Evolutionary conservation across 352 stramenopile species (phyloP).

Genomic region (Pythium insidiosum): DNA sequence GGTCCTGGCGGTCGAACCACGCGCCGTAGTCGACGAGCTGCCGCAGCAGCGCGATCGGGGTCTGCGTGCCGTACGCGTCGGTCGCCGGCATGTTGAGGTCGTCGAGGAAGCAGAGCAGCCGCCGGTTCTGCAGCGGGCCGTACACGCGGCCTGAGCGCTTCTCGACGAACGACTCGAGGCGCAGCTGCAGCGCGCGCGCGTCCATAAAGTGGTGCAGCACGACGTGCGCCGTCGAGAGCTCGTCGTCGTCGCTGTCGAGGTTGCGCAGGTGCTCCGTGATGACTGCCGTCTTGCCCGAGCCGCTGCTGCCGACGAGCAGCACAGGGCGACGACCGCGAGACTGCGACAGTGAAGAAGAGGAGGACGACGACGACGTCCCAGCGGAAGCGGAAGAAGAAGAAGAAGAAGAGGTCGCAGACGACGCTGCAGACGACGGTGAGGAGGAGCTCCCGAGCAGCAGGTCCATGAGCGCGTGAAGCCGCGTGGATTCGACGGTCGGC

Average conservation of each 20-base stretch:
- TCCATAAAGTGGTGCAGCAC: slow-evolving; percentile 88
- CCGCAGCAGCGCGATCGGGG: slow-evolving; percentile 78
- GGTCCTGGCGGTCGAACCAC: slow-evolving; percentile 88
- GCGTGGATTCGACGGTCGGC: slow-evolving; percentile 69
- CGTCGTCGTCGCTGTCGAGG: slow-evolving; percentile 30
- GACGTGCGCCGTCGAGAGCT: slow-evolving; percentile 50
- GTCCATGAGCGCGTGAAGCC: slow-evolving; percentile 54
- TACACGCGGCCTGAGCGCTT: slow-evolving; percentile 85
- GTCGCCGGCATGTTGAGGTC: slow-evolving; percentile 87
- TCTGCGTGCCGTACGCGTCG: slow-evolving; percentile 88
- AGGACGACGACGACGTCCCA: too few relatives aligned
- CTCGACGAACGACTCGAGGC: slow-evolving; percentile 78
- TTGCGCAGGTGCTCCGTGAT: slow-evolving; percentile 57
- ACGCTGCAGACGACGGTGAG: too few relatives aligned
- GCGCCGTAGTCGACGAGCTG: slow-evolving; percentile 90
- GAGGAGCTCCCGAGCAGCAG: slow-evolving; percentile 33
- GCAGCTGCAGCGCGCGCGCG: slow-evolving; percentile 57
- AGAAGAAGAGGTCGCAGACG: too few relatives aligned
- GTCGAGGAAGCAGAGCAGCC: slow-evolving; percentile 86
- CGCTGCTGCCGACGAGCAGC: slow-evolving; percentile 74
- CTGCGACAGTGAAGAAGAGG: too few relatives aligned
- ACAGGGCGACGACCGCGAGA: too few relatives aligned
- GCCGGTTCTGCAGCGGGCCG: slow-evolving; percentile 69
- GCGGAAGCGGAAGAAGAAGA: too few relatives aligned
- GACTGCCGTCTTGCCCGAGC: slow-evolving; percentile 82